Percentiles rank a stretch among this genome's conserved stretches.
Evolutionary conservation across 2,329 filamentous ascomycete species (phyloP).

Genomic region (Penicillium sp.): DNA sequence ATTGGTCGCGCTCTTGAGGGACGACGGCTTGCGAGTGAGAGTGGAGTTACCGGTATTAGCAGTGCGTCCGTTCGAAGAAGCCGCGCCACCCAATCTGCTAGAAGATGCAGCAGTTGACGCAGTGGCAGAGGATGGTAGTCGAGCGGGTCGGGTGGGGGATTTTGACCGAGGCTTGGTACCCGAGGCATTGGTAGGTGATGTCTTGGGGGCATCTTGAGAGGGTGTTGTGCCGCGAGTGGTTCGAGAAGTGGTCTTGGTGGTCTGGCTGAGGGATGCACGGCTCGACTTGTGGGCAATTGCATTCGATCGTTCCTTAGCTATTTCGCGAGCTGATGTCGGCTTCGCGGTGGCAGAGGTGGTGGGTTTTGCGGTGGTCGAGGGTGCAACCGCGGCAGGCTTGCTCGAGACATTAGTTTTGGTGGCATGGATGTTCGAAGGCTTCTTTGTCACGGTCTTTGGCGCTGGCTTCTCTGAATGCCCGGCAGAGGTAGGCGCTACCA

Average conservation of each 20-base stretch:
- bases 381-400: conserved; percentile 18
- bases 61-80: conserved; percentile 32
- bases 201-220: conserved; percentile 32
- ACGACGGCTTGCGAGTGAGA: conserved; percentile 43
- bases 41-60: conserved; percentile 26
- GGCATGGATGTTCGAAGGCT: conserved; percentile 36
- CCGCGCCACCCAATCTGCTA: conserved; percentile 34
- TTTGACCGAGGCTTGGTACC: conserved; percentile 37
- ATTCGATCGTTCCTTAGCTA: conserved; percentile 35
- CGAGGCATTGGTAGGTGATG: conserved; percentile 25
- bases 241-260: conserved; percentile 31
- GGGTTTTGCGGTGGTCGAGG: conserved; percentile 25
- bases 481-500: not conserved
- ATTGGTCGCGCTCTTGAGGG: conserved; percentile 32
- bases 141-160: conserved; percentile 46
- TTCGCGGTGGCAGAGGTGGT: conserved; percentile 23
- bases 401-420: conserved; percentile 28
- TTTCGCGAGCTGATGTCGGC: conserved; percentile 33
- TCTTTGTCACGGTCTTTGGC: conserved; percentile 34
- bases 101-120: conserved; percentile 47
- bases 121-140: conserved; percentile 45
- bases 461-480: conserved; percentile 19
- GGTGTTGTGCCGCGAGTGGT: conserved; percentile 35
- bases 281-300: conserved; percentile 36
- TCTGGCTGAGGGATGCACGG: conserved; percentile 35